Base-by-base conservation (phyloP, 2,329 filamentous ascomycete species). In the Lecanicillium sp. region DNA sequence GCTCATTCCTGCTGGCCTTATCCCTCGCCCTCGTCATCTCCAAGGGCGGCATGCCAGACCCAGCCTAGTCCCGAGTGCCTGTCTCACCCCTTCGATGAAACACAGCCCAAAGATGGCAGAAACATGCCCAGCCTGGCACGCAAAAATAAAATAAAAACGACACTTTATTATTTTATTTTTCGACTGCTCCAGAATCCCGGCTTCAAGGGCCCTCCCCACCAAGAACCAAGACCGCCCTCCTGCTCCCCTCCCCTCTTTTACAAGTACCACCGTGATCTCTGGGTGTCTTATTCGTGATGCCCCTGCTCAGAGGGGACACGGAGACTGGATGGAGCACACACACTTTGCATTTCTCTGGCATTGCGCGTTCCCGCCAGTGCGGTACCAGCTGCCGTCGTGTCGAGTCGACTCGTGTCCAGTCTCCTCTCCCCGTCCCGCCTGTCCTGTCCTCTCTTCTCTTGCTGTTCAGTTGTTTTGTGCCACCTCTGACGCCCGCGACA, bases 11-110 rank as follows among this genome's bases (percentile, higher is more conserved):
- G 21, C 19, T 46, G 44, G n/a, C 44, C 19, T 43, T 27, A n/a
- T n/a, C n/a, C n/a, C n/a, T n/a, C n/a, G n/a, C n/a, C n/a, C 20
- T 19, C 43, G 6, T 17, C 3, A 2, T 21, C 14, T 14, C 15
- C 23, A 39, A 50, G 43, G 42, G 38, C 40, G 20, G 42, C 46
- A 50, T 50, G 47, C 30, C 43, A 42, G 43, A 19, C 32, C 32
- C 26, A 12, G 40, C 19, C 47, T 44, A 37, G 50, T 52, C n/a
- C 53, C 49, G 50, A 54, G 51, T 55, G 50, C 48, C 45, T 62
- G 61, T 64, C 62, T 64, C 60, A 64, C 57, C 58, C n/a, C 55
- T 53, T 50, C 52, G 51, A 56, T 58, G 59, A 62, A 62, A 60
- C 56, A 58, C 55, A 57, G 49, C 43, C 61, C 62, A 62, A 64